These are phyloP conservation scores for Rosa hybrid DNA, from an alignment of 331 rosid genomes.

Conservation along the genomic window DNA sequence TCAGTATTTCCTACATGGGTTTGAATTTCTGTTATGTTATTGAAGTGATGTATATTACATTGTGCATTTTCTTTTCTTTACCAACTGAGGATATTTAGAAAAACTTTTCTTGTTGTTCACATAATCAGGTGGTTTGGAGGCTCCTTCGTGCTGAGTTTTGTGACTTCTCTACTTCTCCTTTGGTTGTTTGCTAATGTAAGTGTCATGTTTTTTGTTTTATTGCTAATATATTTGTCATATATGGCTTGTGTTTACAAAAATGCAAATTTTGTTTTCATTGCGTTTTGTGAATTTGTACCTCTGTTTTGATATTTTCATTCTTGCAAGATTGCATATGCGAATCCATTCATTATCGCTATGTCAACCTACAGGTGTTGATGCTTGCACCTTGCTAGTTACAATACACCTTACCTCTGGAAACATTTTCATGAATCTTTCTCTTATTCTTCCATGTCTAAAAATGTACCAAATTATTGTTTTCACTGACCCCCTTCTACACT, in stretches of 20 bases:
- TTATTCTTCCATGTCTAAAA: too few relatives aligned
- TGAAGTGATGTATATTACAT: background rate
- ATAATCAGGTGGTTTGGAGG: slow-evolving; percentile 8
- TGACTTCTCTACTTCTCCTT: background rate
- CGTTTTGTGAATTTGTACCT: background rate
- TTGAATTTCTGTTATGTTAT: background rate
- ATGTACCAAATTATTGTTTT: too few relatives aligned
- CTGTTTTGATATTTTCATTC: too few relatives aligned
- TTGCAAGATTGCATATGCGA: too few relatives aligned
- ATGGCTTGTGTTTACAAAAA: background rate
- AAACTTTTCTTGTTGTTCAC: background rate
- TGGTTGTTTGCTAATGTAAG: slow-evolving; percentile 3
- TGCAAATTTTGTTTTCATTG: background rate
- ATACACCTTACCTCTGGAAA: too few relatives aligned
- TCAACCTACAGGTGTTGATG: too few relatives aligned
- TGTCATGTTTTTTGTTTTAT: background rate
- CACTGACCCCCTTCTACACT: too few relatives aligned
- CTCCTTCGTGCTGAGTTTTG: background rate
- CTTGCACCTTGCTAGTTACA: too few relatives aligned
- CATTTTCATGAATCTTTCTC: too few relatives aligned
- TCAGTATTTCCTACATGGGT: too few relatives aligned
- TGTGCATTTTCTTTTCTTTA: background rate
- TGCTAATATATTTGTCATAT: background rate
- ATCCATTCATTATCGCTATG: too few relatives aligned
- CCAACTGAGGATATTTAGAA: background rate